Base-by-base conservation (phyloP, 169 alveolate genomes). In the Babesia ovata region DNA sequence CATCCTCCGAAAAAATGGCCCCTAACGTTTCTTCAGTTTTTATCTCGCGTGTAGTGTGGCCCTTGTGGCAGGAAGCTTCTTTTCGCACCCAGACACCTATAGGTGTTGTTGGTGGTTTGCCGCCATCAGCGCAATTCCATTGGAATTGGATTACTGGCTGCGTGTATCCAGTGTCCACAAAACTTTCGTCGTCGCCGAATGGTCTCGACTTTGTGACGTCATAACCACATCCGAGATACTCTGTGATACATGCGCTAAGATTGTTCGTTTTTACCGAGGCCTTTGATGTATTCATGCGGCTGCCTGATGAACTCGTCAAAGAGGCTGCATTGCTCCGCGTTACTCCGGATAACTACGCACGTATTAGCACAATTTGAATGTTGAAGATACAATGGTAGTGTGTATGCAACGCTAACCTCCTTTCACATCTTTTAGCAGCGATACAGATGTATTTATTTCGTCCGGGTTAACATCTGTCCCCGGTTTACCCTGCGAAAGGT, bases 161-260 rank as follows among this genome's bases (percentile, higher is more conserved):
- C n/a, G 69, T 73, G 76, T 73, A 82, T 56, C 85, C 89, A 8
- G 72, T 57, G 70, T 82, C 86, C 12, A 82, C 60, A 45, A 44
- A 53, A n/a, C 49, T 63, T 45, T 56, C 78, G 17, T 63, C 85
- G 42, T 82, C 81, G 33, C 89, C 89, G 65, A 82, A 59, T 10
- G 89, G 84, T 58, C 19, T 39, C 14, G 81, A 24, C 57, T 73
- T 54, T 21, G 63, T 59, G 48, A 52, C 54, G 50, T 82, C 70
- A 59, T 82, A 82, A 16, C 89, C 89, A 26, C 56, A 42, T n/a
- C 89, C 89, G 48, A 82, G 78, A 24, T 73, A 82, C 49, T 82
- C 89, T 82, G 44, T 19, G 24, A 28, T 44, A 26, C 11, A 24
- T 77, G 48, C 24, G 21, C 57, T n/a, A 63, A 10, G 8, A 13